Evolutionary conservation across 2,329 filamentous ascomycete species (phyloP), one percentile per base, ranked within the genome.

Genomic region (Lecanosticta acicola): DNA sequence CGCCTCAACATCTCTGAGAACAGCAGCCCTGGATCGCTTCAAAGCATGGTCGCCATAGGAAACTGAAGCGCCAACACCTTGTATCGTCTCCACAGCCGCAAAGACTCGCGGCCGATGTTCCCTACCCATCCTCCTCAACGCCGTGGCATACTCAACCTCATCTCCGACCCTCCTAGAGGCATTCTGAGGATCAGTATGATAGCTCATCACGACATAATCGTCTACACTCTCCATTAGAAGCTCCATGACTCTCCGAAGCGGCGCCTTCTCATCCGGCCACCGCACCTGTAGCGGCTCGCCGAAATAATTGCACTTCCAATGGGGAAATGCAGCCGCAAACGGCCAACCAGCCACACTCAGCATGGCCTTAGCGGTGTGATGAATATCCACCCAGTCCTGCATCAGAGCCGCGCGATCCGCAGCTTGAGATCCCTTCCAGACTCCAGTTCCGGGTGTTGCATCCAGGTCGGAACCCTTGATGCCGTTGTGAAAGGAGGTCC

Each of bases 121-220:
- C n/a, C 4, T 8, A 24, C 24, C 8, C 9, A 3, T 21, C 24
- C 4, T 9, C 5, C 5, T 5, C 9, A 39, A 10, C 14, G 5
- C 17, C 11, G n/a, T 39, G 4, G 37, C 37, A 24, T 19, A 20
- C 19, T 39, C 37, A 3, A 39, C 7, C 37, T 8, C 37, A 11
- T 24, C 10, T 4, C 11, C 7, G 4, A 11, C 17, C 5, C 37
- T 18, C 11, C 18, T 3, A 20, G 37, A 17, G n/a, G 37, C 37
- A 21, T 21, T n/a, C 9, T 8, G 3, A 3, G 37, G 37, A 11
- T 39, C 19, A 3, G 18, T 24, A 13, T 24, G 17, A 24, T 39
- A 39, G 37, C 37, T 39, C 37, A 39, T 39, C 8, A 24, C 37
- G 9, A 39, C 17, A 13, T 39, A 39, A n/a, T 21, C n/a, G 19